Base-by-base conservation (phyloP, 192 early-diverging fungal species). In the Backusella westeae region DNA sequence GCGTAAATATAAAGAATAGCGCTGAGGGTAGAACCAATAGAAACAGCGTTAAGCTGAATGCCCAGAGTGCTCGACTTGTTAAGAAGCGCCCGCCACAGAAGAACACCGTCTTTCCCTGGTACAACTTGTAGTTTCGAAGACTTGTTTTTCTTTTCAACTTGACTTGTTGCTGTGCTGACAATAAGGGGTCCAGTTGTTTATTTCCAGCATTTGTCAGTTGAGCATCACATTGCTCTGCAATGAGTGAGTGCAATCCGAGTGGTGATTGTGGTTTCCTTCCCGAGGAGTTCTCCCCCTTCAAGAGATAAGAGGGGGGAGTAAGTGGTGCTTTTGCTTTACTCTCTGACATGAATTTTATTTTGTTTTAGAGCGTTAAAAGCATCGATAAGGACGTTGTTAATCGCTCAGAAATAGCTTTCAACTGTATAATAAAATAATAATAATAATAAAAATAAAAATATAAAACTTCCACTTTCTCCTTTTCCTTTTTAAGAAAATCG, bases 61-160 rank as follows among this genome's bases (percentile, higher is more conserved):
- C 90, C 34, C 78, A 77, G 26, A 88, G 87, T 23, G 84, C 84
- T 46, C 82, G 84, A 74, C 89, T 90, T 0, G 91, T 91, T 65
- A 91, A 82, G 38, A 86, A 77, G 21, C 90, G 87, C 0, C 91
- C 91, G 12, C 85, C 78, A 19, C 87, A 85, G 65, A 88, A 86
- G 79, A 90, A 91, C 49, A 85, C 78, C 80, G 86, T 91, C 72
- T 77, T 74, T 29, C 86, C 86, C n/a, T 80, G 78, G 73, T 81
- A 87, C 4, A 82, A n/a, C 66, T 87, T 78, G 69, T 87, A 87
- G 66, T 84, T 81, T 6, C 80, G 65, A 63, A 72, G 23, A 26
- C n/a, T 63, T 29, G 56, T 63, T 29, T 26, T n/a, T 29, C 56
- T 23, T 29, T 63, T 63, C 12, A 63, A 15, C 26, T 63, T 63